Evolutionary conservation across 2,329 filamentous ascomycete species (phyloP), one percentile per base, ranked within the genome.

Genomic region (Hypoxylon sp.): DNA sequence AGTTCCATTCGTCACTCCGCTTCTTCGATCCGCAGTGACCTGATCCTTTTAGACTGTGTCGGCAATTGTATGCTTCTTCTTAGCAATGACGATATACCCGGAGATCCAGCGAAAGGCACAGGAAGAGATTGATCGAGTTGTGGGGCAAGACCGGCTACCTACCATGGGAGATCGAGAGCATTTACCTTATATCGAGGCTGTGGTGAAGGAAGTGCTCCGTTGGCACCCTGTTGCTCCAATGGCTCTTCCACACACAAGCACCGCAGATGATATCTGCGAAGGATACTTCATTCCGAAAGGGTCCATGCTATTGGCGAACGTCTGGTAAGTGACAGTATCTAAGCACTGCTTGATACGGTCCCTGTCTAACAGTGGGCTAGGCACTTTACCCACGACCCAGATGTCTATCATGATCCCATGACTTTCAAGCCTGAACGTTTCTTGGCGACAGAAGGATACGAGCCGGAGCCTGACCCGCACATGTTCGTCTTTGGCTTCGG

Each of bases 61-160:
- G 0, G 75, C 80, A 0, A 67, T 84, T 2, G 69, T 75, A 2
- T 57, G 62, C 0, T 87, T 86, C 75, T 84, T 83, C 71, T 74
- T 86, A 2, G 81, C 80, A 10, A 85, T 87, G 81, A 77, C 76
- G 2, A 46, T 84, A 2, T 79, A 80, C 53, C 85, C 85, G 0
- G 80, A 84, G 28, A 78, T 82, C 0, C 83, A 85, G 36, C 73
- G 70, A 2, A 78, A 69, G 74, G 80, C 69, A 72, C 82, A 69
- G 55, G 70, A 73, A 51, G 73, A 76, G 17, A 75, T 78, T n/a
- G 76, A 77, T 49, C 68, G 68, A 2, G 75, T 77, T 5, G 63
- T 76, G 21, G 76, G 82, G 1, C 56, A 70, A 2, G 68, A 74
- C 9, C 59, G 76, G 7, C 70, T 77, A 1, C 76, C 76, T 9